Percentiles rank a stretch among this genome's conserved stretches.
Conservation (phyloP, 2,329 filamentous ascomycete genomes). For the Dryadomyces quercus-mongolicae region DNA sequence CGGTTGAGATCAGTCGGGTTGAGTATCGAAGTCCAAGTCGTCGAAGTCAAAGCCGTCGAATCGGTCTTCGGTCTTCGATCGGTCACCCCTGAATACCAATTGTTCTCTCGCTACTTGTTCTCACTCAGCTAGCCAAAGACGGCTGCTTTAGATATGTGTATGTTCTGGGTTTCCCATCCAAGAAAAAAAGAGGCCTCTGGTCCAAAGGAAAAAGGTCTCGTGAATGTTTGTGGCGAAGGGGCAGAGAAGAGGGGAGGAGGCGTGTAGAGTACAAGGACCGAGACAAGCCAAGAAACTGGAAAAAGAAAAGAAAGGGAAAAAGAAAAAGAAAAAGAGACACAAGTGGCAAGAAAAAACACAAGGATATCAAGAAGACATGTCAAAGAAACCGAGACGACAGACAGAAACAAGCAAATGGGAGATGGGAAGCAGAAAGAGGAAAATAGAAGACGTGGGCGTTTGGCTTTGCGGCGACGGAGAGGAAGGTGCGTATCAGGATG, state of each 20-base stretch:
- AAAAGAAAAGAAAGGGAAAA: background rate
- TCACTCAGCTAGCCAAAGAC: background rate
- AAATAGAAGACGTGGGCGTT: background rate
- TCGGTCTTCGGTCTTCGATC: background rate
- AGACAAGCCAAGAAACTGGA: background rate
- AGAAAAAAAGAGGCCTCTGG: background rate
- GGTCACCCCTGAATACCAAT: background rate
- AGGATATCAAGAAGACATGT: background rate
- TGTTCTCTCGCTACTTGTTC: background rate
- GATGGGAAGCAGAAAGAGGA: background rate
- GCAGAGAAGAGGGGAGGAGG: background rate
- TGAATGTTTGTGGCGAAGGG: background rate
- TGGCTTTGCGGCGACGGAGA: too few species aligned
- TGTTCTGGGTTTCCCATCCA: background rate
- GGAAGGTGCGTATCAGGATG: background rate
- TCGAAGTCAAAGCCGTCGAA: background rate
- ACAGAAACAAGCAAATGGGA: background rate
- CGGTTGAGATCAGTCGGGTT: too few species aligned
- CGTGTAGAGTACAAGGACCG: too few species aligned
- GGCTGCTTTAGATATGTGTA: background rate
- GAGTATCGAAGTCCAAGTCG: too few species aligned
- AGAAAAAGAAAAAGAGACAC: background rate
- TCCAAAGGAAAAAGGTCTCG: too few species aligned
- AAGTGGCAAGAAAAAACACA: background rate
- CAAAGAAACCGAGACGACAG: background rate